Evolutionary conservation across 1,139 yeast genomes (phyloP).

Genomic region (Geotrichum bryndzae): DNA sequence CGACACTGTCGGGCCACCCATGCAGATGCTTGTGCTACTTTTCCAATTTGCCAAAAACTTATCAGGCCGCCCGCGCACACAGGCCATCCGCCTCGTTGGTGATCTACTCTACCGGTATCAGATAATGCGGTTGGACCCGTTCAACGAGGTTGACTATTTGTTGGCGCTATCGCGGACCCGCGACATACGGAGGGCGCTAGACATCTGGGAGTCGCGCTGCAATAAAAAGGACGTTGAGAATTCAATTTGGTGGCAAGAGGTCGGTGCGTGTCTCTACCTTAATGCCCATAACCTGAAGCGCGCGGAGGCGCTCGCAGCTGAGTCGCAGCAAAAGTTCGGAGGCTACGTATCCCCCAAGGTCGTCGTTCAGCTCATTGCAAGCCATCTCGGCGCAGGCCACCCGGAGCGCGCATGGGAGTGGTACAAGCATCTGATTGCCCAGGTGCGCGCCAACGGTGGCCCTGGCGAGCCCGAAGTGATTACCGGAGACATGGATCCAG

Average conservation of each 20-base stretch:
- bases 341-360: constrained; percentile 27
- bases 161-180: constrained; percentile 27
- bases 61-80: background rate
- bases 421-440: constrained; percentile 21
- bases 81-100: constrained; percentile 24
- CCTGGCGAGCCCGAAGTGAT: constrained; percentile 15
- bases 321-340: constrained; percentile 19
- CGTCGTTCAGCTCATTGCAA: constrained; percentile 23
- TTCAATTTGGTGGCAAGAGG: constrained; percentile 33
- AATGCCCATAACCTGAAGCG: constrained; percentile 24
- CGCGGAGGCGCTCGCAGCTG: constrained; percentile 26
- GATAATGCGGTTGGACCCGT: constrained; percentile 33
- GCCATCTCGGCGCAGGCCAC: constrained; percentile 22
- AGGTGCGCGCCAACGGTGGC: constrained; percentile 15
- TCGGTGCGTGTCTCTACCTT: constrained; percentile 31
- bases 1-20: constrained; percentile 13
- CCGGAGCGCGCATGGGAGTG: constrained; percentile 21
- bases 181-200: constrained; percentile 24
- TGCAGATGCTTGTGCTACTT: constrained; percentile 15
- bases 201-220: constrained; percentile 31
- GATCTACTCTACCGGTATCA: constrained; percentile 31
- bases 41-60: constrained; percentile 17
- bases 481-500: constrained; percentile 18
- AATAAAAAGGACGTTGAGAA: constrained; percentile 27
- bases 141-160: constrained; percentile 35